These are phyloP conservation scores for Magnolia kwangsiensis DNA, from an alignment of 164 flowering plant species.

Conservation along the genomic window DNA sequence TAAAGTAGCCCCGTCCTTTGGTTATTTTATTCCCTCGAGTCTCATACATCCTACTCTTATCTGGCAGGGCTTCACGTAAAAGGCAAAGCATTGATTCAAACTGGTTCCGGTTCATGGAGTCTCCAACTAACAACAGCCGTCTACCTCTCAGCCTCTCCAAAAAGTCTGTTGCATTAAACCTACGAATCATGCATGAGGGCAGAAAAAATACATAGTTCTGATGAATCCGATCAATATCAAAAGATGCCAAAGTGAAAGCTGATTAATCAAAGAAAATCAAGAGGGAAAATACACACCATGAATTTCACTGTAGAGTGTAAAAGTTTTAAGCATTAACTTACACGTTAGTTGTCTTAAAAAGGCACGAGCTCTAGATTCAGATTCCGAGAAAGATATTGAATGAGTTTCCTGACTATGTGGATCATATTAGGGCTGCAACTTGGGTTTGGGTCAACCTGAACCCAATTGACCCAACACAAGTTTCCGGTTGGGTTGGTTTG, in stretches of 20 bases:
- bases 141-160: constrained; percentile 83
- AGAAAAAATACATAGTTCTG: constrained; percentile 11
- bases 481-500: no score
- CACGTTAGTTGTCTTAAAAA: background rate
- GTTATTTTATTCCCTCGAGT: constrained; percentile 74
- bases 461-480: no score
- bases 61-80: constrained; percentile 60
- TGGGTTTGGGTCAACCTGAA: no score
- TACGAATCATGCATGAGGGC: constrained; percentile 29
- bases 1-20: constrained; percentile 81
- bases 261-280: background rate
- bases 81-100: constrained; percentile 90
- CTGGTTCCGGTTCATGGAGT: constrained; percentile 95
- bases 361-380: background rate
- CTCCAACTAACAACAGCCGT: constrained; percentile 87
- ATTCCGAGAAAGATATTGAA: no score
- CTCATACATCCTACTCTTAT: constrained; percentile 83
- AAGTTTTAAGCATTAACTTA: background rate
- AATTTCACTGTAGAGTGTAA: background rate
- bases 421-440: no score
- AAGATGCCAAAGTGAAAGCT: background rate
- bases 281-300: background rate
- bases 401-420: no score
- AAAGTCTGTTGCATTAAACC: constrained; percentile 88
- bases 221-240: background rate